Evolutionary conservation across 768 basidiomycete genomes (phyloP), one percentile per base, ranked within the genome.

Genomic region (Amanita polypyramis): DNA sequence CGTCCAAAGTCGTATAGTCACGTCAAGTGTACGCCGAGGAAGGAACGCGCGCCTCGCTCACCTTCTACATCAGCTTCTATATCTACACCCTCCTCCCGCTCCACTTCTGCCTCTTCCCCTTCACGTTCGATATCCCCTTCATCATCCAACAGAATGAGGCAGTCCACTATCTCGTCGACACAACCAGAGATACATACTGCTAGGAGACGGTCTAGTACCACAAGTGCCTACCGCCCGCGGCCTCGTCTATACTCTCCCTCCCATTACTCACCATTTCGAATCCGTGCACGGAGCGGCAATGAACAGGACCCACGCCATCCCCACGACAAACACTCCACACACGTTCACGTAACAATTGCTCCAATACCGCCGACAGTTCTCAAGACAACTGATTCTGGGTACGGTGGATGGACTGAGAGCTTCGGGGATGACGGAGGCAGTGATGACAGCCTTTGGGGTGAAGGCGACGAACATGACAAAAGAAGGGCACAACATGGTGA

Each of bases 351-450:
- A 37, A 73, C 65, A 17, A 75, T 73, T 52, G 74, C 66, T 14
- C 72, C 66, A 10, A 75, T 75, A 50, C 70, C 75, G 25, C 77
- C 78, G 6, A 94, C 96, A 4, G 75, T 88, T 39, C 73, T 98
- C 54, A 99, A 98, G 69, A 88, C 88, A 14, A 76, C 70, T 8
- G 70, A 74, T 1, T 66, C 72, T 9, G 74, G 71, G 5, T 74
- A 77, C 44, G 58, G 56, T 8, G 60, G 52, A 5, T 75, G 75
- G 74, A 59, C 63, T n/a, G 72, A 74, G 48, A 64, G 71, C 2
- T 71, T 74, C 43, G 70, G 72, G 4, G 72, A 75, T 45, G 71
- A 73, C 36, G 67, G 67, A 6, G 69, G 60, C 15, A 67, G 68
- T 27, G 63, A 67, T 42, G 69, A 66, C 51, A 58, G 58, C 25